phyloP scores from a whole-genome alignment of 2,329 filamentous ascomycete species.

The Paracamarosporium sp. region DNA sequence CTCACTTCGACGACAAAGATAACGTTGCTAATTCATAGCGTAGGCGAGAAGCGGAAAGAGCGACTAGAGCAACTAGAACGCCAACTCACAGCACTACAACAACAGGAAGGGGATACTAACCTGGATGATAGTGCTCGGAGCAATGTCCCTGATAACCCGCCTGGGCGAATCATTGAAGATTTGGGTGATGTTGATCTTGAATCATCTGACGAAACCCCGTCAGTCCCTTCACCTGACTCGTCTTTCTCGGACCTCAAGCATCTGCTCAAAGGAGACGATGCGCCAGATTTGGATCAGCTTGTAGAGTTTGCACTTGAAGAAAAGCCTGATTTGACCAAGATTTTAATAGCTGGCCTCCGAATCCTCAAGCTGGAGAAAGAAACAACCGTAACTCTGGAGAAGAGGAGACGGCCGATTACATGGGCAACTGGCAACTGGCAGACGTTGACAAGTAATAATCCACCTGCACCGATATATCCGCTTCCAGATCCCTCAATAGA shows the following conservation, averaged over 20 bases:
- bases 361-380: constrained; percentile 10
- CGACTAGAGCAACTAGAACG: constrained; percentile 12
- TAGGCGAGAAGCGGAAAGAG: constrained; percentile 20
- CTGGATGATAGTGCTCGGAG: neutral
- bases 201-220: neutral
- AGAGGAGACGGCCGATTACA: constrained; percentile 4
- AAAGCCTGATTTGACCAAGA: constrained; percentile 8
- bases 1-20: neutral
- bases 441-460: neutral
- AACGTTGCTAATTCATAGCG: neutral
- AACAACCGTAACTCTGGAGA: constrained; percentile 1
- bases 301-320: constrained; percentile 11
- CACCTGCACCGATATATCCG: neutral
- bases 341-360: constrained; percentile 16
- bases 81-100: constrained; percentile 1
- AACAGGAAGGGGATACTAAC: neutral
- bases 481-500: constrained; percentile 9
- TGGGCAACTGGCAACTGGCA: constrained; percentile 7
- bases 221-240: neutral
- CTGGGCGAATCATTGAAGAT: neutral
- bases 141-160: neutral
- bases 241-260: constrained; percentile 5
- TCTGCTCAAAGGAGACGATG: constrained; percentile 2
- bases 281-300: constrained; percentile 7
- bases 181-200: neutral